Evolutionary conservation across 805 yeast species (phyloP), one percentile per base, ranked within the genome.

Genomic region (Starmerella gropengiesseri): DNA sequence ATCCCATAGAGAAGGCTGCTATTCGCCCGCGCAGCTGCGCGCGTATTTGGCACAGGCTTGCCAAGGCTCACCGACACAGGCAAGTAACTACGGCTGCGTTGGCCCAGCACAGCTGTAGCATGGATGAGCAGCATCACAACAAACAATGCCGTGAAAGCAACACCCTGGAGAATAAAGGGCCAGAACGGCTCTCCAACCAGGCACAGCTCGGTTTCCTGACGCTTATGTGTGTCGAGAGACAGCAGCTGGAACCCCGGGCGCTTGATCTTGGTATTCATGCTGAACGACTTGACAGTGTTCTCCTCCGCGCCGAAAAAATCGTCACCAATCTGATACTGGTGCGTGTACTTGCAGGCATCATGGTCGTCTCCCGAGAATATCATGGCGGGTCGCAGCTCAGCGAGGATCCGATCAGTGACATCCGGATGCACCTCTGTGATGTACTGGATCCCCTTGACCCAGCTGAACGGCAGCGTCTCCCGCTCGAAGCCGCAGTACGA

Each of bases 351-450:
- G 60, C 99, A 91, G 53, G 84, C 86, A 60, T 91, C 98, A 63
- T 91, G 99, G 59, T 91, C 98, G 60, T 91, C 99, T 1, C 98
- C 99, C 5, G 93, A 76, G 56, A 86, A 83, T 4, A 82, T 69
- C 9, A 78, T 60, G 13, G 67, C 67, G 0, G 99, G 99, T 35
- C 70, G 62, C 1, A 89, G 59, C 8, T 61, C 64, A 6, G 67
- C 54, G 34, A 91, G 61, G 5, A 91, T 68, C 17, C 73, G 69
- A 31, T 74, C 69, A 0, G 89, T 66, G 4, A 80, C 55, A 2
- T 69, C 71, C 23, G 71, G 64, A 39, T 77, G 81, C 8, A 91
- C 68, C n/a, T 83, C 89, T 0, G 95, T 87, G 61, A 87, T 95
- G 60, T 85, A 91, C 58, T 91, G 96, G 16, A 68, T 64, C 1